Conservation (phyloP, 2,329 filamentous ascomycete genomes). For the Talaromyces sp. region DNA sequence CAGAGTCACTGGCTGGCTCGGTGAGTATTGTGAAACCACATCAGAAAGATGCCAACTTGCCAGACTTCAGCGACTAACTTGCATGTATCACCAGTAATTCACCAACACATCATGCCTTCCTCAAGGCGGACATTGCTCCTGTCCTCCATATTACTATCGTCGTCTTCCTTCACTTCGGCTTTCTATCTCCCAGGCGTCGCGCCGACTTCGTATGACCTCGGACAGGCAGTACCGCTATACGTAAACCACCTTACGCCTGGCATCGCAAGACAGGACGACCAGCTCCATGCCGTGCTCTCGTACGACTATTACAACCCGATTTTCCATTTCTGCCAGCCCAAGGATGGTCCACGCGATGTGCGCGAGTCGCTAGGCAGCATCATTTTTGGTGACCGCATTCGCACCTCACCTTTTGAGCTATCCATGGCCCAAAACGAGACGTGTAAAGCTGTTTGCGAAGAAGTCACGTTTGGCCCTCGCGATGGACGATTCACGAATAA, state of each 20-base stretch:
- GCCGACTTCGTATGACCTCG: slow-evolving; percentile 80
- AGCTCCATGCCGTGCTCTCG: slow-evolving; percentile 85
- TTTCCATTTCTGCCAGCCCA: slow-evolving; percentile 83
- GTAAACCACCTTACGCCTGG: slow-evolving; percentile 92
- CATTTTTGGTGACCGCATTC: slow-evolving; percentile 93
- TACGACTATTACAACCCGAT: slow-evolving; percentile 91
- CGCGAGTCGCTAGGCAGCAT: slow-evolving; percentile 93
- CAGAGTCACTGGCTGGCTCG: not conserved
- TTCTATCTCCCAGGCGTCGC: slow-evolving; percentile 97
- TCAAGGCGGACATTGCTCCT: slow-evolving; percentile 25
- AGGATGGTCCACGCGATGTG: slow-evolving; percentile 70
- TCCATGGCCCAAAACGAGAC: slow-evolving; percentile 81
- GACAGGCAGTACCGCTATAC: slow-evolving; percentile 75
- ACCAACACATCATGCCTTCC: slow-evolving; percentile 30
- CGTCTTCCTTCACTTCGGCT: slow-evolving; percentile 48
- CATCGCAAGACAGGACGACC: slow-evolving; percentile 68
- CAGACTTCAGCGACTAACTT: not conserved
- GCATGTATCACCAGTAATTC: not conserved
- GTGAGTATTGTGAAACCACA: not conserved
- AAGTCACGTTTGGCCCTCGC: slow-evolving; percentile 59
- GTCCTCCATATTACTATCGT: slow-evolving; percentile 24
- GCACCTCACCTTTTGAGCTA: slow-evolving; percentile 89
- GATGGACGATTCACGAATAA: slow-evolving; percentile 75
- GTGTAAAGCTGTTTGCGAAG: slow-evolving; percentile 74
- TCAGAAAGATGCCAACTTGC: not conserved